Evolutionary conservation across 257 asterid genomes (phyloP).

Genomic region (Primulina huaijiensis): DNA sequence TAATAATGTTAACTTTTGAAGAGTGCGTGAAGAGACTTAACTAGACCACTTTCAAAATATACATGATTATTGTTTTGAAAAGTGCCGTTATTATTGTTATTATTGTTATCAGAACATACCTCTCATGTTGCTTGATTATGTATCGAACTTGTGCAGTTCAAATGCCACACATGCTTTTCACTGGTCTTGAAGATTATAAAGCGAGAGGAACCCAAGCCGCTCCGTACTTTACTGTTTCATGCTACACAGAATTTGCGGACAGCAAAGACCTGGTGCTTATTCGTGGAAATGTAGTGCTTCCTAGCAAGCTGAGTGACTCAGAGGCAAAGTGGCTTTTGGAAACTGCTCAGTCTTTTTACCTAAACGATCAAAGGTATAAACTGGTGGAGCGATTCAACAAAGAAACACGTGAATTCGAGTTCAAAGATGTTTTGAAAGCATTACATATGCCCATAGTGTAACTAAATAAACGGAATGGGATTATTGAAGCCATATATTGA

Average conservation of each 20-base stretch:
- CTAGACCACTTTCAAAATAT: not conserved
- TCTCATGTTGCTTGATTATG: slow-evolving; percentile 15
- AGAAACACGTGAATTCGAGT: slow-evolving; percentile 77
- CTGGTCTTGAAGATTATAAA: slow-evolving; percentile 96
- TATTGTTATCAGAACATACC: not conserved
- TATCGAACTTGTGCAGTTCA: slow-evolving; percentile 49
- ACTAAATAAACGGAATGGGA: slow-evolving; percentile 1
- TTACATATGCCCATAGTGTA: slow-evolving; percentile 78
- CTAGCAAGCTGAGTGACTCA: slow-evolving; percentile 81
- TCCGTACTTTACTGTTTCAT: slow-evolving; percentile 73
- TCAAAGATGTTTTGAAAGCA: slow-evolving; percentile 77
- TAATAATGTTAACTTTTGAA: not conserved
- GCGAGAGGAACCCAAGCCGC: slow-evolving; percentile 98
- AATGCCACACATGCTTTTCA: slow-evolving; percentile 85
- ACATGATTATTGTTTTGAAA: too few relatives aligned
- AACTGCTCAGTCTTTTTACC: slow-evolving; percentile 80
- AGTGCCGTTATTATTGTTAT: not conserved
- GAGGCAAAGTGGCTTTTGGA: slow-evolving; percentile 92
- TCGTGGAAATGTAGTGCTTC: slow-evolving; percentile 79
- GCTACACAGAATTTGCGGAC: slow-evolving; percentile 81
- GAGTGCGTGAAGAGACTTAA: not conserved
- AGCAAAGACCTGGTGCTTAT: slow-evolving; percentile 81
- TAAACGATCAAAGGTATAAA: slow-evolving; percentile 82
- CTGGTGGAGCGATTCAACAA: slow-evolving; percentile 84
- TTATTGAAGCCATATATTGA: not conserved